Conservation (phyloP, 352 stramenopile genomes). For the Pythium grandisporangium region DNA sequence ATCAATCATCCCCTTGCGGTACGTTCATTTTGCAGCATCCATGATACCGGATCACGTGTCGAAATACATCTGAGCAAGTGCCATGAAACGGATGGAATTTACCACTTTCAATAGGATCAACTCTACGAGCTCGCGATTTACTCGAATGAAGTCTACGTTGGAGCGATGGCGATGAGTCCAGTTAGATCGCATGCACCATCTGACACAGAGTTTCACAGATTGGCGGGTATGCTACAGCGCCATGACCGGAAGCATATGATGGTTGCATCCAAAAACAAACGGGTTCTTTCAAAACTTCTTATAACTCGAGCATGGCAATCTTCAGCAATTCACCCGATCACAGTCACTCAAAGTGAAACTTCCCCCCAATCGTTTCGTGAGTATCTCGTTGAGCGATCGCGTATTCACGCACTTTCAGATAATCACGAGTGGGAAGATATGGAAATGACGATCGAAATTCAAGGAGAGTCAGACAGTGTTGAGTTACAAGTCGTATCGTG, state of each 20-base stretch:
- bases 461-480: too few species aligned
- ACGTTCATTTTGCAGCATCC: not conserved
- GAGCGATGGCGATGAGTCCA: slow-evolving; percentile 32
- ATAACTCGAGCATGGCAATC: not conserved
- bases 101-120: slow-evolving; percentile 15
- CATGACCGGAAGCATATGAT: slow-evolving; percentile 25
- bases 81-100: not conserved
- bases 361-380: too few species aligned
- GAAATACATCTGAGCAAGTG: not conserved
- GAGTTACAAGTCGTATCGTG: too few species aligned
- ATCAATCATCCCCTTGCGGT: slow-evolving; percentile 4
- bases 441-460: too few species aligned
- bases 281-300: slow-evolving; percentile 27
- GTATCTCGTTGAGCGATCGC: too few species aligned
- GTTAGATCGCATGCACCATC: slow-evolving; percentile 16
- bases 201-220: slow-evolving; percentile 10
- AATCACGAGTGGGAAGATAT: too few species aligned
- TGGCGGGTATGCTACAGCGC: slow-evolving; percentile 18
- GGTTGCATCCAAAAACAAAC: slow-evolving; percentile 16
- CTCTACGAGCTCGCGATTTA: slow-evolving; percentile 25
- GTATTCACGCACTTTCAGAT: too few species aligned
- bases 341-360: too few species aligned
- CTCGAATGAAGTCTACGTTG: slow-evolving; percentile 31
- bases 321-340: too few species aligned
- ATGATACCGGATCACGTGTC: not conserved